Evolutionary conservation across 257 asterid species (phyloP).

Genomic region (Salvia hispanica): DNA sequence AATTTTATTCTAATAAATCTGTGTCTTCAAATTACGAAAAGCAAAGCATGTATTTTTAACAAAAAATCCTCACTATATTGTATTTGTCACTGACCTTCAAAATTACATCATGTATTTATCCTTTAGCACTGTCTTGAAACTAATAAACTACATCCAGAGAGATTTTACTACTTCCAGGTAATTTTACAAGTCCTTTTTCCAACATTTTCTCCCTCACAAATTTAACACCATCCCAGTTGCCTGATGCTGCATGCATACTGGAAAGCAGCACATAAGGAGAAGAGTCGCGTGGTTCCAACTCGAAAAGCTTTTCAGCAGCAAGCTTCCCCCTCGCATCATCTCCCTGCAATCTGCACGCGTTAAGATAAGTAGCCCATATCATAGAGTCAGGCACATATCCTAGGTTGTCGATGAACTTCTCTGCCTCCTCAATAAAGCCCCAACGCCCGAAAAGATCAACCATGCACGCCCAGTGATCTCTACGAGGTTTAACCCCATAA

Average conservation of each 20-base stretch:
- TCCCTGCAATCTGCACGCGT: conserved; percentile 87
- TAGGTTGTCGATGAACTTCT: conserved; percentile 59
- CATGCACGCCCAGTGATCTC: conserved; percentile 87
- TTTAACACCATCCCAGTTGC: conserved; percentile 76
- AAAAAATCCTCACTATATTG: too few relatives aligned
- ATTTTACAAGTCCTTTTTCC: conserved; percentile 66
- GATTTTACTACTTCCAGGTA: conserved; percentile 69
- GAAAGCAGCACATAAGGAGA: conserved; percentile 81
- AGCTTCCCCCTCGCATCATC: conserved; percentile 67
- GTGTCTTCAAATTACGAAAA: conserved; percentile 1
- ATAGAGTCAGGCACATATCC: conserved; percentile 64
- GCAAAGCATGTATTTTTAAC: too few relatives aligned
- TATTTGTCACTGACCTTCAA: conserved; percentile 25
- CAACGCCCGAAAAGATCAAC: conserved; percentile 84
- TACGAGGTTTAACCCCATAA: conserved; percentile 63
- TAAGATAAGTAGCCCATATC: conserved; percentile 85
- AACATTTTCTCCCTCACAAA: conserved; percentile 66
- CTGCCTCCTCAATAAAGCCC: conserved; percentile 84
- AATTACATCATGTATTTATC: conserved; percentile 27
- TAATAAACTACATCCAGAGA: conserved; percentile 60
- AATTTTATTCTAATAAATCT: conserved; percentile 1
- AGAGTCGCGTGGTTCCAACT: conserved; percentile 72
- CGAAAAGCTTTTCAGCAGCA: conserved; percentile 78
- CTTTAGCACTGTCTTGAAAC: not conserved
- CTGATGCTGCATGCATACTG: conserved; percentile 73